These are phyloP conservation scores for Artemisia argyi DNA, from an alignment of 129 eudicot species.

Conservation along the genomic window DNA sequence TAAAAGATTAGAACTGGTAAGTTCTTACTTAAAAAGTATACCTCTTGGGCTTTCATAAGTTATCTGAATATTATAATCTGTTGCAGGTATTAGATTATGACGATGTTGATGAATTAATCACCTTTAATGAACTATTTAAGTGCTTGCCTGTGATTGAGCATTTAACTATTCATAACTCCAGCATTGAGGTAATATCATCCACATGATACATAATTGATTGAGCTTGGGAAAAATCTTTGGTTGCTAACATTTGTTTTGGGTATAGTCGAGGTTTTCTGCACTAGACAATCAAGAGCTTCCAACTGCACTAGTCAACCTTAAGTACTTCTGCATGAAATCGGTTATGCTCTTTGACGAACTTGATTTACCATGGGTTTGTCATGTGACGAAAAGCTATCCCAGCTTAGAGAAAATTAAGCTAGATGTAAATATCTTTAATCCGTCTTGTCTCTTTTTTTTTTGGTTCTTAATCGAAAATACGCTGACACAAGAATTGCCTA, in stretches of 20 bases:
- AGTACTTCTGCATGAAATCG: neutral
- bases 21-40: neutral
- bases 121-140: neutral
- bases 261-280: neutral
- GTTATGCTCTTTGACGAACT: too few relatives aligned
- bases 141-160: constrained; percentile 4
- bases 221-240: neutral
- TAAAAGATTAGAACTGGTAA: neutral
- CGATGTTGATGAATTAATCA: neutral
- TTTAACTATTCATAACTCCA: neutral
- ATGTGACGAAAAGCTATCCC: too few relatives aligned
- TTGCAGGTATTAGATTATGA: neutral
- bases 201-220: neutral
- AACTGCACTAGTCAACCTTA: neutral
- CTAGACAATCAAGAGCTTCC: neutral
- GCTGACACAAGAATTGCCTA: neutral
- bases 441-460: neutral
- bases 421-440: too few relatives aligned
- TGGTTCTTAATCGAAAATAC: too few relatives aligned
- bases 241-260: neutral
- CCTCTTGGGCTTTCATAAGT: neutral
- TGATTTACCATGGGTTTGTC: too few relatives aligned
- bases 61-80: neutral
- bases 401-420: neutral
- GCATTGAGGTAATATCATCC: neutral